A percentile compares a stretch with the other conserved stretches of the same genome.
Conservation (phyloP, 768 basidiomycete genomes). For the Auricularia cornea region DNA sequence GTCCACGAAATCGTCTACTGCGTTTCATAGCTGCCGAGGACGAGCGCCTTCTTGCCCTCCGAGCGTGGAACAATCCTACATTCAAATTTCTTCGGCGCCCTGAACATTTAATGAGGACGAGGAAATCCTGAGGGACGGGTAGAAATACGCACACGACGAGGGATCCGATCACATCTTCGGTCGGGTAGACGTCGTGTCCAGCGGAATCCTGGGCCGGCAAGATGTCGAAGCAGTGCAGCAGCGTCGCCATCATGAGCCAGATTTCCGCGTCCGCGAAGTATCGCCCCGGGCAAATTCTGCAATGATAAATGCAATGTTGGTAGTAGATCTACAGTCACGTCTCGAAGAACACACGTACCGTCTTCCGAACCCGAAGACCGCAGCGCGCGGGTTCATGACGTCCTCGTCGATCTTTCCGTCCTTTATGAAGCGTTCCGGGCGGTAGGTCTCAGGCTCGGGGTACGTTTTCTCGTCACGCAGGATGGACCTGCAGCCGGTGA, state of each 20-base stretch:
- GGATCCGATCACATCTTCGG: too few species aligned
- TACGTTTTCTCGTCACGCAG: constrained; percentile 31
- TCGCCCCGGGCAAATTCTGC: constrained; percentile 13
- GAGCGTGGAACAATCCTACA: too few species aligned
- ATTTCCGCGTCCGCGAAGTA: constrained; percentile 9
- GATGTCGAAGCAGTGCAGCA: constrained; percentile 14
- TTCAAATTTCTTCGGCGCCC: too few species aligned
- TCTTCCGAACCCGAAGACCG: constrained; percentile 32
- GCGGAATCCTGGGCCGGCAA: constrained; percentile 3
- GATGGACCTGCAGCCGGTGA: constrained; percentile 33
- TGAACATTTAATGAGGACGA: too few species aligned
- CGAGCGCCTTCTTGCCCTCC: too few species aligned
- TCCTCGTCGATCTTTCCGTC: constrained; percentile 19
- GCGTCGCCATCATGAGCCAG: constrained; percentile 9
- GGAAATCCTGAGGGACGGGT: too few species aligned
- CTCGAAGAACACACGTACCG: too few species aligned
- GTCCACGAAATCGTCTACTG: too few species aligned
- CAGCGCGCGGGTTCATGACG: constrained; percentile 22
- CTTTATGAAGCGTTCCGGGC: constrained; percentile 33
- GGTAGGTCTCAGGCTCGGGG: constrained; percentile 31
- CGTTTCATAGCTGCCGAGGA: too few species aligned
- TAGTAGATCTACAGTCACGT: too few species aligned
- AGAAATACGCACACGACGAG: too few species aligned
- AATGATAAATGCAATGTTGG: neutral
- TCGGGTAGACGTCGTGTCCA: too few species aligned